Evolutionary conservation across 495 filamentous ascomycete species (phyloP).

Genomic region (Annulohypoxylon moriforme): DNA sequence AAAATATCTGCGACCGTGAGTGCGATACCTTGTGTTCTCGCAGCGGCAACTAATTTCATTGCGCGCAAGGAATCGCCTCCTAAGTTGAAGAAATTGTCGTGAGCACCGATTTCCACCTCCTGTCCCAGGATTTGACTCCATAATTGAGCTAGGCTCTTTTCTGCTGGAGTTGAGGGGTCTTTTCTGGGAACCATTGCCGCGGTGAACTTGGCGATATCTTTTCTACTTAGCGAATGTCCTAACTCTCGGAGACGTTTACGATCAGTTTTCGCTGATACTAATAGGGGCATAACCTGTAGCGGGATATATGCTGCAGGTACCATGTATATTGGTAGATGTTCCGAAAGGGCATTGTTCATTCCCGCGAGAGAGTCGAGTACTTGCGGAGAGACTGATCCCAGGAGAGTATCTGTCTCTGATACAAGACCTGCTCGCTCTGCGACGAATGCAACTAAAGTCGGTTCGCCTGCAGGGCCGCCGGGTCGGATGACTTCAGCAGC

Average conservation of each 20-base stretch:
- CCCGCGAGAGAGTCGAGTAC: conserved; percentile 45
- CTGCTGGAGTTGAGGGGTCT: conserved; percentile 46
- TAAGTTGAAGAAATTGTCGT: conserved; percentile 64
- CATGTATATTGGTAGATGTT: conserved; percentile 64
- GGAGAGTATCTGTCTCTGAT: conserved; percentile 31
- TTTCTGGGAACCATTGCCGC: conserved; percentile 35
- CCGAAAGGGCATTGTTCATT: conserved; percentile 51
- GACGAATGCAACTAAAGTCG: conserved; percentile 56
- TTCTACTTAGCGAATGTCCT: conserved; percentile 49
- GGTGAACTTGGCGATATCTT: conserved; percentile 46
- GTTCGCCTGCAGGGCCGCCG: conserved; percentile 49
- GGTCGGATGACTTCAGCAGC: conserved; percentile 60
- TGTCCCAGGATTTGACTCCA: conserved; percentile 51
- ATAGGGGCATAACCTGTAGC: conserved; percentile 64
- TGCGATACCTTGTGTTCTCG: conserved; percentile 47
- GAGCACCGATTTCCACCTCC: conserved; percentile 41
- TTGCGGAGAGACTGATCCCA: conserved; percentile 45
- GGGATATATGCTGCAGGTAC: conserved; percentile 72
- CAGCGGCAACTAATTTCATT: conserved; percentile 64
- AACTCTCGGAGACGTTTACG: conserved; percentile 64
- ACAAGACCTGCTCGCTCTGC: conserved; percentile 45
- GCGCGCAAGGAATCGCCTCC: conserved; percentile 67
- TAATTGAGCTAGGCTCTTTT: conserved; percentile 43
- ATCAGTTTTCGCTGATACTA: conserved; percentile 71
- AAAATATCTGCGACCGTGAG: conserved; percentile 62